phyloP scores from a whole-genome alignment of 2,329 filamentous ascomycete species.

The Sclerotinia borealis region DNA sequence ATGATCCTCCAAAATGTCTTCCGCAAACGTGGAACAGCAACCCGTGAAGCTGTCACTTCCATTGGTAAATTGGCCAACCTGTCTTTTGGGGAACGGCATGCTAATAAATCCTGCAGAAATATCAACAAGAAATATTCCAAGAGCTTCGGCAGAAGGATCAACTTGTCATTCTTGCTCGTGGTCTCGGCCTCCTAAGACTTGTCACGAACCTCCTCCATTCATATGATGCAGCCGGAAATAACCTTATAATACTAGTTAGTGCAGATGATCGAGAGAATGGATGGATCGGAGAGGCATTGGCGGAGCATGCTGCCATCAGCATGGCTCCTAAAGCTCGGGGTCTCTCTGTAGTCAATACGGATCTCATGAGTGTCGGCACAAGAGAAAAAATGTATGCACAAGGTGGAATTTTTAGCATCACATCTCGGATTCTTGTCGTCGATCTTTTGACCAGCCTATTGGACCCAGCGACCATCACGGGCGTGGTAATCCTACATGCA shows the following conservation, averaged over 20 bases:
- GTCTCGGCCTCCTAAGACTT: slow-evolving; percentile 84
- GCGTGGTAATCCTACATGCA: slow-evolving; percentile 80
- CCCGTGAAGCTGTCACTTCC: slow-evolving; percentile 79
- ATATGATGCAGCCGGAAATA: slow-evolving; percentile 93
- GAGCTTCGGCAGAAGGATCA: slow-evolving; percentile 88
- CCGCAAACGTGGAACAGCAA: slow-evolving; percentile 44
- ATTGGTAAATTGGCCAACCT: slow-evolving; percentile 42
- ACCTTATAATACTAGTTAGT: slow-evolving; percentile 80
- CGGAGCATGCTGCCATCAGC: slow-evolving; percentile 91
- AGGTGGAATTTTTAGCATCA: slow-evolving; percentile 92
- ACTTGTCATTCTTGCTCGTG: slow-evolving; percentile 83
- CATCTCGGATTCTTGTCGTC: slow-evolving; percentile 89
- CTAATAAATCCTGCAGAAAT: slow-evolving; percentile 50
- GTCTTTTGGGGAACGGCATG: background rate
- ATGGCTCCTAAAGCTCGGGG: slow-evolving; percentile 75
- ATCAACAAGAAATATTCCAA: slow-evolving; percentile 92
- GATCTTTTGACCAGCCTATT: slow-evolving; percentile 83
- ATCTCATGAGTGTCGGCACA: slow-evolving; percentile 78
- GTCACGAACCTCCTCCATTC: slow-evolving; percentile 95
- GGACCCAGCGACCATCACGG: slow-evolving; percentile 78
- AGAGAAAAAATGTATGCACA: slow-evolving; percentile 87
- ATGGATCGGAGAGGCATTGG: slow-evolving; percentile 93
- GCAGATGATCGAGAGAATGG: slow-evolving; percentile 91
- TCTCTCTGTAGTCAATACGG: slow-evolving; percentile 87
- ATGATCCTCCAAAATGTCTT: slow-evolving; percentile 32